A percentile compares a stretch with the other conserved stretches of the same genome.
Evolutionary conservation across 208 protist genomes (phyloP).

Genomic region (Acanthamoeba sp.): DNA sequence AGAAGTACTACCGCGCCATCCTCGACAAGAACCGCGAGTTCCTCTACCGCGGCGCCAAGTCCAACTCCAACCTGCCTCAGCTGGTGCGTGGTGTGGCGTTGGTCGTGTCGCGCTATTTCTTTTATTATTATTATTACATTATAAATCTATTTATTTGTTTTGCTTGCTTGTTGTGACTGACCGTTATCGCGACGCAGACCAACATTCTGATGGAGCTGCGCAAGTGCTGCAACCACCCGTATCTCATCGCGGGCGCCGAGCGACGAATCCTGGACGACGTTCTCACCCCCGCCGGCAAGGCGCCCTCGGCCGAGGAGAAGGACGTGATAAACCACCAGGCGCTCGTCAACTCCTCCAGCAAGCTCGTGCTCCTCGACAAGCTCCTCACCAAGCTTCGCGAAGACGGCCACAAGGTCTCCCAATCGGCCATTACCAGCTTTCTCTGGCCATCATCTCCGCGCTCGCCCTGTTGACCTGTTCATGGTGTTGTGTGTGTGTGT

Average conservation of each 20-base stretch:
- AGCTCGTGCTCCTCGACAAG: slow-evolving; percentile 96
- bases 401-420: slow-evolving; percentile 86
- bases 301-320: neutral
- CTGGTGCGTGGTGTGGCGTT: neutral
- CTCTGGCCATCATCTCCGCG: too few species aligned
- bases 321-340: slow-evolving; percentile 11
- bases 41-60: slow-evolving; percentile 48
- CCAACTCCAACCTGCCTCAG: neutral
- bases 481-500: too few species aligned
- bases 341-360: slow-evolving; percentile 87
- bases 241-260: slow-evolving; percentile 87
- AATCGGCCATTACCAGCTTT: too few species aligned
- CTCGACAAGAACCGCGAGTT: slow-evolving; percentile 82
- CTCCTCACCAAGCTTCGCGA: slow-evolving; percentile 91
- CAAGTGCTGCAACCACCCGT: slow-evolving; percentile 91
- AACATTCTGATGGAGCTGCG: slow-evolving; percentile 93
- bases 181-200: neutral
- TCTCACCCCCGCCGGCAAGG: neutral
- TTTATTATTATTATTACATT: neutral
- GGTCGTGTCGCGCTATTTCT: neutral
- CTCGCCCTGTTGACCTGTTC: too few species aligned
- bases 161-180: neutral
- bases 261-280: slow-evolving; percentile 25
- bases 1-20: slow-evolving; percentile 91
- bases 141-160: neutral